Base-by-base conservation (phyloP, 2,329 filamentous ascomycete species). In the Stagonosporopsis rhizophila region DNA sequence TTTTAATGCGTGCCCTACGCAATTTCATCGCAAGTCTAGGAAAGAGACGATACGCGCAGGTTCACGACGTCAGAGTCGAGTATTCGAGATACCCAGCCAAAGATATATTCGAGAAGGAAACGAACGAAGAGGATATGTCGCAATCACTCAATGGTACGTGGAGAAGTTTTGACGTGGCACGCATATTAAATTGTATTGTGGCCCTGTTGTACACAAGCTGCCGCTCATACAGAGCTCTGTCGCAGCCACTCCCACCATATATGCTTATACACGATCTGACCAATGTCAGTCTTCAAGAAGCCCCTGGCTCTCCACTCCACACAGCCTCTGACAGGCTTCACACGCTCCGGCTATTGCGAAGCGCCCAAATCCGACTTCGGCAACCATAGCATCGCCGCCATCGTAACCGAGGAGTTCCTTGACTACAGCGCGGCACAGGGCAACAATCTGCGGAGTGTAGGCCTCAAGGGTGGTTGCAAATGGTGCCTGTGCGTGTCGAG, bases 401-500 rank as follows among this genome's bases (percentile, higher is more conserved):
- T 84, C 25, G 76, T 88, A 1, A 85, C 83, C 8, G 79, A 85
- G 56, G 82, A 85, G 62, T 88, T 88, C 70, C 82, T 88, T 30
- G 83, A 87, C 67, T 88, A 84, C 76, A 81, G 80, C 28, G 84
- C 85, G 17, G 77, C 79, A 4, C 79, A 80, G 34, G 86, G 85
- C 35, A 88, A 88, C 66, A 83, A 88, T 65, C 76, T 88, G 30
- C 79, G 84, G 22, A 65, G 71, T 5, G 78, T 80, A 19, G 85
- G 85, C 3, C 78, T 88, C 51, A 83, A 78, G 19, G 81, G 77
- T 12, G 85, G 85, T 7, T 87, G 85, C 65, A 85, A 83, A 69
- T 88, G 86, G 84, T 88, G 86, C 71, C 73, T 88, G 5, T 88
- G 86, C 65, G 85, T 84, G 2, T 77, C 72, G 11, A 74, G 85